Conservation (phyloP, 345 rosid species). For the Durio zibethinus region DNA sequence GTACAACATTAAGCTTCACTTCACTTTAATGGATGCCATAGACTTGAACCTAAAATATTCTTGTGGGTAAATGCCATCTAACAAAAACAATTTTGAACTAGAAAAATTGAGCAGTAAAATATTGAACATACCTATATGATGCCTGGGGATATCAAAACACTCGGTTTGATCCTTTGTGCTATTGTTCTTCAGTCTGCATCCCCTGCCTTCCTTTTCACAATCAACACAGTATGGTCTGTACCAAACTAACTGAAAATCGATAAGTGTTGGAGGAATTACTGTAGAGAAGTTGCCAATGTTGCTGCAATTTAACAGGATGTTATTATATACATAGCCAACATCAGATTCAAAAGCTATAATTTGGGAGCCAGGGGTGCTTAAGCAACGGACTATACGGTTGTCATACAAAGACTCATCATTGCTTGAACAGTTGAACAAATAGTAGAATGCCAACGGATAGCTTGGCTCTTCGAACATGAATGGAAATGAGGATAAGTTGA, state of each 20-base stretch:
- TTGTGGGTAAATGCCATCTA: not conserved
- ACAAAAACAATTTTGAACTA: not conserved
- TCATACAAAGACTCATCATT: not conserved
- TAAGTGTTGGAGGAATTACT: not conserved
- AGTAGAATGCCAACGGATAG: not conserved
- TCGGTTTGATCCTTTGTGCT: conserved; percentile 1
- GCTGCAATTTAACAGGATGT: not conserved
- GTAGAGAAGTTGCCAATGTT: not conserved
- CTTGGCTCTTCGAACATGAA: not conserved
- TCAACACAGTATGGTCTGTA: not conserved
- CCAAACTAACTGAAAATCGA: not conserved
- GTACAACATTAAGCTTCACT: too few relatives aligned
- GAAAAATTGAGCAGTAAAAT: not conserved
- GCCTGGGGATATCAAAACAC: not conserved
- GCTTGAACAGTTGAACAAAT: conserved; percentile 8
- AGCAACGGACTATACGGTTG: not conserved
- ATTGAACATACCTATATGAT: conserved; percentile 3
- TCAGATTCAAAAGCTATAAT: not conserved
- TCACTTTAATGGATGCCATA: not conserved
- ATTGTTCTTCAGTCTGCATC: not conserved
- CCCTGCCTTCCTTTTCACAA: not conserved
- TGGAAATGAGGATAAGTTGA: conserved; percentile 2
- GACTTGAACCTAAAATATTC: not conserved
- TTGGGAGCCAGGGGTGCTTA: not conserved
- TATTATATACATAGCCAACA: fast-evolving